Percentiles rank a stretch among this genome's conserved stretches.
phyloP scores from a whole-genome alignment of 306 rosid genomes.

The Trichosanthes cucumerina region DNA sequence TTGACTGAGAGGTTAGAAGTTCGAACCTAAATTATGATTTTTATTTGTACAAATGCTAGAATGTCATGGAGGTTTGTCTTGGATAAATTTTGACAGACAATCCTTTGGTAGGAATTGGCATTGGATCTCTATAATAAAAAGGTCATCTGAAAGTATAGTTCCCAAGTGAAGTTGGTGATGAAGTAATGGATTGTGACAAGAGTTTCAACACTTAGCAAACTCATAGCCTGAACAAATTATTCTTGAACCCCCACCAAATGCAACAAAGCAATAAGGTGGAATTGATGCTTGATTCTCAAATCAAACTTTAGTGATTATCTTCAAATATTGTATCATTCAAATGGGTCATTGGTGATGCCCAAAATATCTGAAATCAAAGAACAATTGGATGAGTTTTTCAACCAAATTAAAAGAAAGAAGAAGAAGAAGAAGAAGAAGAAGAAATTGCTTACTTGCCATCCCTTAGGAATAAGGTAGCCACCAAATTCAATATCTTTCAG shows the following conservation, averaged over 20 bases:
- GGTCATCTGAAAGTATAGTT: conserved; percentile 39
- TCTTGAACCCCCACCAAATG: conserved; percentile 68
- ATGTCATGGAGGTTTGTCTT: conserved; percentile 12
- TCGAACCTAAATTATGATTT: background rate
- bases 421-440: background rate
- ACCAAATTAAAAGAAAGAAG: background rate
- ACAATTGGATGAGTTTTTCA: background rate
- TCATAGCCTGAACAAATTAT: conserved; percentile 62
- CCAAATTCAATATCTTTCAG: conserved; percentile 40
- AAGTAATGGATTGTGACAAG: conserved; percentile 54
- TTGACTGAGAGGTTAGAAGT: no score
- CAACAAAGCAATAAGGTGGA: conserved; percentile 49
- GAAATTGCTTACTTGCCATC: conserved; percentile 64
- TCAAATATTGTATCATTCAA: conserved; percentile 45
- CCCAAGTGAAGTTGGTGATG: conserved; percentile 56
- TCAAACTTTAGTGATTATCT: conserved; percentile 54
- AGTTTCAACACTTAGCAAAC: conserved; percentile 47
- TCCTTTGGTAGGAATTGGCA: conserved; percentile 45
- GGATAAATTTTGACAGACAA: conserved; percentile 34
- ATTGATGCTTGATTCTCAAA: conserved; percentile 44
- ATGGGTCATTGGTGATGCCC: conserved; percentile 51
- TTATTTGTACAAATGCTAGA: background rate
- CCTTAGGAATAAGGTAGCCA: conserved; percentile 62
- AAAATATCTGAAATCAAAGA: conserved; percentile 35
- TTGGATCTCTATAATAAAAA: conserved; percentile 47